Evolutionary conservation across 2,329 filamentous ascomycete species (phyloP), one percentile per base, ranked within the genome.

Genomic region (Bimuria novae-zelandiae): DNA sequence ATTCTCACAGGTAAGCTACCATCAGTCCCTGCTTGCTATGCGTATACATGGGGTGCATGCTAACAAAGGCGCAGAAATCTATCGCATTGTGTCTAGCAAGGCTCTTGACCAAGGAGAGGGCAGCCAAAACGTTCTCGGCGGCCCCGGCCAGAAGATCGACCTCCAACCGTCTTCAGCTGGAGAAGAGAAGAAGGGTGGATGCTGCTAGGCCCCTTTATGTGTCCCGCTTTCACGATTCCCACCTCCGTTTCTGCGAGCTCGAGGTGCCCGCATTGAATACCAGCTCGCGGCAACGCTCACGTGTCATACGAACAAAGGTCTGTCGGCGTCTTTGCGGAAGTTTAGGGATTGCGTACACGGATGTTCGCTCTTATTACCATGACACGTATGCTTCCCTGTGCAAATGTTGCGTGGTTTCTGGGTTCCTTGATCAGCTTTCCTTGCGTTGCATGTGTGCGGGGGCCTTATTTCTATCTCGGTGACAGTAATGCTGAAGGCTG

Each of bases 41-140:
- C 12, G 11, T 33, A 11, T 3, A 5, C 30, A 12, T 7, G 30
- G 12, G 30, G 10, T 10, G 25, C 25, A 36, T 7, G 22, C 57
- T 61, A 41, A 56, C 63, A 37, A 25, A 1, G 3, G 3, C 53
- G 43, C 74, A 96, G 94, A 99, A 83, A 99, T 99, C 80, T 99
- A 97, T 84, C 90, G 92, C 72, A 99, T 99, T 69, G 94, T 99
- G 62, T 97, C 93, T 52, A 94, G 89, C 84, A 97, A 97, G 84
- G 91, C 92, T 36, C 86, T 97, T 69, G 93, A 97, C 75, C 90
- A 89, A 71, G 91, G 90, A 71, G 92, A 96, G 67, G 84, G 86
- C 57, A 83, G 88, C 60, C 89, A 90, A 74, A 88, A 89, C 71
- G 88, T 89, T 62, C 89, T 94, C 69, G 87, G 86, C 63, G 85